Evolutionary conservation across 2,329 filamentous ascomycete genomes (phyloP).

Genomic region (Calonectria pteridis): DNA sequence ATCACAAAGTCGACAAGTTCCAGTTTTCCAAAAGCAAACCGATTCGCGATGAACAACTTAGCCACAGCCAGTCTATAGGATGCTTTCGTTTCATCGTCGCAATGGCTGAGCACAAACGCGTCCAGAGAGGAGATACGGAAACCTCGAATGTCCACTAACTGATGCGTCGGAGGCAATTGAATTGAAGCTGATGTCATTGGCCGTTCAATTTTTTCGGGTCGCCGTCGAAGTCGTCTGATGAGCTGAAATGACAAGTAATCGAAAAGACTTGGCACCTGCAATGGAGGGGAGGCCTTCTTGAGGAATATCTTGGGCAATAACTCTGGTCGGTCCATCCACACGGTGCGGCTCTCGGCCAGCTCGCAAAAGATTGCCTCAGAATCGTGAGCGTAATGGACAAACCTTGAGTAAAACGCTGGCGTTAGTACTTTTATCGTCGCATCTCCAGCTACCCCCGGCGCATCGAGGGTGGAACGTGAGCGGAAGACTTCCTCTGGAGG

Average conservation of each 20-base stretch:
- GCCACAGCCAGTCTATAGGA: conserved; percentile 55
- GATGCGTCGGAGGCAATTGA: conserved; percentile 1
- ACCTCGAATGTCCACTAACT: conserved; percentile 56
- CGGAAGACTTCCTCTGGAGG: conserved; percentile 53
- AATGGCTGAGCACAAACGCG: conserved; percentile 57
- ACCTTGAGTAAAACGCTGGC: conserved; percentile 75
- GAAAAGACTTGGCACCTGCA: conserved; percentile 49
- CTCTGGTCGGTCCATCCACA: conserved; percentile 68
- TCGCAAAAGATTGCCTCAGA: conserved; percentile 73
- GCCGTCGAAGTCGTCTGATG: conserved; percentile 58
- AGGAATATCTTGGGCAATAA: conserved; percentile 61
- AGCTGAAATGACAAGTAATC: conserved; percentile 58
- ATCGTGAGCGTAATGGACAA: conserved; percentile 72
- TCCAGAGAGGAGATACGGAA: conserved; percentile 67
- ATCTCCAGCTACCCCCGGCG: conserved; percentile 44
- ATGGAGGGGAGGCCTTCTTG: conserved; percentile 52
- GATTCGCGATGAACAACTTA: conserved; percentile 60
- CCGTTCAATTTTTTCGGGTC: conserved; percentile 56
- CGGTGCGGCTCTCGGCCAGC: conserved; percentile 68
- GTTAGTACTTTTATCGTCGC: conserved; percentile 71
- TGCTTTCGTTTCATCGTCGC: conserved; percentile 42
- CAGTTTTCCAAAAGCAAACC: conserved; percentile 52
- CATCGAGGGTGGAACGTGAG: conserved; percentile 45
- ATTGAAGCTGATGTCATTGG: conserved; percentile 55
- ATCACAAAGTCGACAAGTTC: conserved; percentile 46